Percentiles rank a stretch among this genome's conserved stretches.
These are phyloP conservation scores for Sclerotinia borealis DNA, from an alignment of 2,329 filamentous ascomycete genomes.

Conservation along the genomic window DNA sequence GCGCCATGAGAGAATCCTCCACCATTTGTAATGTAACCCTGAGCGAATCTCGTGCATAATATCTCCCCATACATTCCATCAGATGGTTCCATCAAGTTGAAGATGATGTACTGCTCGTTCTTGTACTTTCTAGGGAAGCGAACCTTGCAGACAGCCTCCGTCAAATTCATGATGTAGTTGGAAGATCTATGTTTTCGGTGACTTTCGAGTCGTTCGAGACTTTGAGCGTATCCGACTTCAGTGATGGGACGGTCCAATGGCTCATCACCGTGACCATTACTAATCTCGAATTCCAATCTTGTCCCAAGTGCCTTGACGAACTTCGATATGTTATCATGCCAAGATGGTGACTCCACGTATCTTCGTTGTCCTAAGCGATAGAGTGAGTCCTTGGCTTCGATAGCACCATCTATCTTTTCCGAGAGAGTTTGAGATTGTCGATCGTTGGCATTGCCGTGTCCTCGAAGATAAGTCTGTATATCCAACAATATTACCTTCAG, in stretches of 20 bases:
- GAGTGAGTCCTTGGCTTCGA: too few species aligned
- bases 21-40: background rate
- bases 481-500: background rate
- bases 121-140: background rate
- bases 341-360: too few species aligned
- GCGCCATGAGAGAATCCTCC: background rate
- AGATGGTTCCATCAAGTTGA: background rate
- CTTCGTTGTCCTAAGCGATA: too few species aligned
- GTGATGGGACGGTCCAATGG: background rate
- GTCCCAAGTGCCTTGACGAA: background rate
- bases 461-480: background rate
- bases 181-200: background rate
- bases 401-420: too few species aligned
- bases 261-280: background rate
- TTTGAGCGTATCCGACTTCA: background rate
- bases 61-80: background rate
- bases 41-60: background rate
- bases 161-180: background rate
- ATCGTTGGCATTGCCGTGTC: background rate
- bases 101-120: background rate
- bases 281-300: background rate
- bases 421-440: background rate
- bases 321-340: background rate
- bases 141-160: background rate
- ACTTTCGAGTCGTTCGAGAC: background rate